Evolutionary conservation across 2,329 filamentous ascomycete genomes (phyloP), one percentile per base, ranked within the genome.

Genomic region (Gliomastix tumulicola): DNA sequence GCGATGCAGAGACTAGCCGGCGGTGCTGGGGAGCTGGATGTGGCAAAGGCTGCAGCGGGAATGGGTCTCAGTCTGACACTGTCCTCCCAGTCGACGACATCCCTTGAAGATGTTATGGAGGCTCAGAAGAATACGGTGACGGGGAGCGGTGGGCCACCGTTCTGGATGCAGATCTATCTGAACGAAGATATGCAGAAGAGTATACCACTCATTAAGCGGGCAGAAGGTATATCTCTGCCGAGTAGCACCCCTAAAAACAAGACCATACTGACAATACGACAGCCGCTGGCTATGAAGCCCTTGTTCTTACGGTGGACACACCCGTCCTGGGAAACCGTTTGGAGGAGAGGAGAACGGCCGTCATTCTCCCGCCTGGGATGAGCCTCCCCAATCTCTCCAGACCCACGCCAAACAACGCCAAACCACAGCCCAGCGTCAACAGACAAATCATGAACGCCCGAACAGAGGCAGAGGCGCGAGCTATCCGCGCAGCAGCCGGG

Each of bases 121-220:
- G 23, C n/a, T 5, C 20, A n/a, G 4, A 18, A 21, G n/a, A 6
- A 38, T 19, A 15, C 9, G 4, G 15, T 12, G 12, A 21, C 12
- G 12, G 31, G 21, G 2, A 5, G 8, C 3, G 10, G 21, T 13
- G 11, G 7, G 66, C 51, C 57, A 66, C 36, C 66, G 77, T 48
- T 48, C 6, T 38, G 36, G 36, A 38, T 38, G 36, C 36, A 38
- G 20, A 11, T 38, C n/a, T 38, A 38, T 17, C 21, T 38, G 7
- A 30, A 38, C 10, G 41, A 44, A 21, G 36, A 47, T 17, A 41
- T 42, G 1, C 39, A 47, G 17, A 42, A 47, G n/a, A 49, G 46
- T 27, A 22, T 44, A 1, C 34, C 39, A 7, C 25, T 53, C 20
- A 49, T 55, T n/a, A 38, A 39, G n/a, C 41, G 51, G 3, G 48